Conservation (phyloP, 768 basidiomycete species). For the Auricularia auricula-judae region DNA sequence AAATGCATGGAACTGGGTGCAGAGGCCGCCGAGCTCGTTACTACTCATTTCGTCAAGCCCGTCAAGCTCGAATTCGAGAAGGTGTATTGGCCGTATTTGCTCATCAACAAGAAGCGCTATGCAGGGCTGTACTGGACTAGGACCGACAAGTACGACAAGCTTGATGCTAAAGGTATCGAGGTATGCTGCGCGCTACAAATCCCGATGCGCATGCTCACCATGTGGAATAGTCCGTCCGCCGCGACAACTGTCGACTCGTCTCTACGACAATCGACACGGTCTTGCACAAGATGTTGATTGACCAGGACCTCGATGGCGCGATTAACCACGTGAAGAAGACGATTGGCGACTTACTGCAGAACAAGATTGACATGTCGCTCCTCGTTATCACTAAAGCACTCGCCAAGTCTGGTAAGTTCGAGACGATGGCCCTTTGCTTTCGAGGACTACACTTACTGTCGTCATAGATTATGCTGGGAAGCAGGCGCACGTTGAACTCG, state of each 20-base stretch:
- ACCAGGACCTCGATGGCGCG: constrained; percentile 86
- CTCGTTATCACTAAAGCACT: constrained; percentile 97
- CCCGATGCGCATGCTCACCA: neutral
- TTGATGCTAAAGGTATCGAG: constrained; percentile 99
- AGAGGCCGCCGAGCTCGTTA: constrained; percentile 90
- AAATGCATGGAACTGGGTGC: constrained; percentile 84
- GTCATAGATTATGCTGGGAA: constrained; percentile 77
- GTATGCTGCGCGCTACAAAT: constrained; percentile 28
- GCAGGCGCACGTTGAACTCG: constrained; percentile 94
- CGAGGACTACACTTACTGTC: neutral
- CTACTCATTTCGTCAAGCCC: constrained; percentile 81
- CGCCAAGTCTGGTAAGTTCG: constrained; percentile 59
- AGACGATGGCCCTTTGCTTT: neutral
- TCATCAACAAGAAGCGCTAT: constrained; percentile 98
- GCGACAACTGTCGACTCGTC: constrained; percentile 97
- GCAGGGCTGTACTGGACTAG: constrained; percentile 98
- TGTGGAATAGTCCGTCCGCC: constrained; percentile 71
- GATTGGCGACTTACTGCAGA: constrained; percentile 89
- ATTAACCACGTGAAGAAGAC: constrained; percentile 93
- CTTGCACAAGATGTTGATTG: constrained; percentile 93
- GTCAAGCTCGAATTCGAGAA: constrained; percentile 99
- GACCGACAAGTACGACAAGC: constrained; percentile 93
- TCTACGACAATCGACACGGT: constrained; percentile 98
- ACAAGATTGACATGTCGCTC: constrained; percentile 98
- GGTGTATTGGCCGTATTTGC: constrained; percentile 94